Conservation (phyloP, 768 basidiomycete species). For the Tephrocybe sp. region DNA sequence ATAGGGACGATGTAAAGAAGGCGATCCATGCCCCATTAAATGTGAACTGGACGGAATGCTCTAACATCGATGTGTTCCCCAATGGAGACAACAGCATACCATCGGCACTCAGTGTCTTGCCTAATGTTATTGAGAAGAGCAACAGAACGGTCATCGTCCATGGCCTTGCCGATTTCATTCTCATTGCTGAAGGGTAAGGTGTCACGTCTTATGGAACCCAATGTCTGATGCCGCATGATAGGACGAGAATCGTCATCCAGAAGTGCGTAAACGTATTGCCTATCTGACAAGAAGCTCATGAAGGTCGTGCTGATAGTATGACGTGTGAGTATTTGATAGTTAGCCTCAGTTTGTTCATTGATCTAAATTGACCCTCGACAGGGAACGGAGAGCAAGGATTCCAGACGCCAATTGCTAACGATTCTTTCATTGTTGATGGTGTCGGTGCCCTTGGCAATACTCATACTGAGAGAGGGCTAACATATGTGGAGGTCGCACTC, state of each 20-base stretch:
- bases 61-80: conserved; percentile 57
- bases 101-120: conserved; percentile 61
- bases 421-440: conserved; percentile 70
- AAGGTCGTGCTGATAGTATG: conserved; percentile 31
- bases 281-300: not conserved
- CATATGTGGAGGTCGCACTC: conserved; percentile 63
- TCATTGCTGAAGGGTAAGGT: conserved; percentile 71
- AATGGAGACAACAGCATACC: conserved; percentile 59
- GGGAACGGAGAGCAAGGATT: conserved; percentile 71
- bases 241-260: conserved; percentile 61
- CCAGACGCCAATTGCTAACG: conserved; percentile 61
- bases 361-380: too few species aligned
- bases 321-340: conserved; percentile 42
- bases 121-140: conserved; percentile 75
- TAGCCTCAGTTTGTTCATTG: too few species aligned
- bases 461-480: conserved; percentile 66
- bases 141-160: conserved; percentile 66
- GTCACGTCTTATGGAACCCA: not conserved
- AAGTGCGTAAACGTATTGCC: conserved; percentile 38
- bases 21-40: conserved; percentile 69
- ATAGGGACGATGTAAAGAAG: conserved; percentile 61
- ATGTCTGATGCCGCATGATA: conserved; percentile 15
- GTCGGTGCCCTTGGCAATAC: conserved; percentile 64
- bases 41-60: conserved; percentile 64
- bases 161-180: conserved; percentile 68